These are phyloP conservation scores for Starmera quercuum DNA, from an alignment of 805 yeast genomes.

Conservation along the genomic window DNA sequence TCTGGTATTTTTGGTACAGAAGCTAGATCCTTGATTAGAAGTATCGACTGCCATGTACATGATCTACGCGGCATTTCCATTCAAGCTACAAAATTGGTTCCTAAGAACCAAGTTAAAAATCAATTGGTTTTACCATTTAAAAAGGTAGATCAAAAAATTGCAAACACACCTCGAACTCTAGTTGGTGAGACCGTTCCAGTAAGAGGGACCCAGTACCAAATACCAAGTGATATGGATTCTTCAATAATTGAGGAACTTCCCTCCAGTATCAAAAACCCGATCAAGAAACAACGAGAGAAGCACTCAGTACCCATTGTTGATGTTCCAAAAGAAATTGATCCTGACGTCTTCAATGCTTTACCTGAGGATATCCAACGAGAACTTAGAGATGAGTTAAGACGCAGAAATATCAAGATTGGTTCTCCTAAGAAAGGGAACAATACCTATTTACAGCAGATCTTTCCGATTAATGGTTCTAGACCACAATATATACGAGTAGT, in stretches of 20 bases:
- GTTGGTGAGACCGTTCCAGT: slow-evolving; percentile 2
- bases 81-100: slow-evolving; percentile 53
- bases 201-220: slow-evolving; percentile 13
- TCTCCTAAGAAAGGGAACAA: slow-evolving; percentile 10
- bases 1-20: slow-evolving; percentile 56
- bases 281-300: slow-evolving; percentile 8
- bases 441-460: slow-evolving; percentile 17
- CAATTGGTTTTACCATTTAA: slow-evolving; percentile 29
- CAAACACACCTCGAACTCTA: slow-evolving; percentile 5
- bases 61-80: slow-evolving; percentile 79
- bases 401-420: slow-evolving; percentile 27
- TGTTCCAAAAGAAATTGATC: slow-evolving; percentile 35
- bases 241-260: slow-evolving; percentile 20
- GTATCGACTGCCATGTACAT: slow-evolving; percentile 48
- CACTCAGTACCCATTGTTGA: slow-evolving; percentile 12
- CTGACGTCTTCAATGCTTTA: slow-evolving; percentile 51
- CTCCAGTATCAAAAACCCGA: slow-evolving; percentile 7
- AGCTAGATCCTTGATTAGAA: slow-evolving; percentile 45
- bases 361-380: slow-evolving; percentile 64
- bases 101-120: slow-evolving; percentile 14
- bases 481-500: slow-evolving; percentile 11
- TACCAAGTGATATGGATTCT: slow-evolving; percentile 22
- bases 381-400: slow-evolving; percentile 41
- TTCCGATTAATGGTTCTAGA: slow-evolving; percentile 4
- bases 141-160: slow-evolving; percentile 10